Base-by-base conservation (phyloP, 2,329 filamentous ascomycete genomes). In the Orbilia javanica region DNA sequence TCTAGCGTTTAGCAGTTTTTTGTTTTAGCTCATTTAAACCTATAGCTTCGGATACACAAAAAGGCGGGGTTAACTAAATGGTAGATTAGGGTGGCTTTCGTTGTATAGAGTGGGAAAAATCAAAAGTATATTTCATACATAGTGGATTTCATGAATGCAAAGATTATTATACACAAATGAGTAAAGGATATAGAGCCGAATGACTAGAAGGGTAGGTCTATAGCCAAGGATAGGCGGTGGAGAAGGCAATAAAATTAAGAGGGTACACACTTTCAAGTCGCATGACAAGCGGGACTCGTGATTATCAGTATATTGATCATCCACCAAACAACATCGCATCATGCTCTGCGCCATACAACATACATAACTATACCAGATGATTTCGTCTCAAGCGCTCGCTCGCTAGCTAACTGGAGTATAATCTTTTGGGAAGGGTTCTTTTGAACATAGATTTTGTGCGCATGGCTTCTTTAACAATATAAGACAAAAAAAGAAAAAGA, bases 231-330 rank as follows among this genome's bases (percentile, higher is more conserved):
- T n/a, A n/a, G n/a, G 53, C 25, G 34, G 53, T 39, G 53, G 34
- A n/a, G 31, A 36, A 2, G n/a, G n/a, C n/a, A n/a, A n/a, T n/a
- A n/a, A n/a, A n/a, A n/a, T 57, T 57, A 34, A 31, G 31, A 48
- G n/a, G n/a, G 48, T 57, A 57, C 48, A 57, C n/a, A 60, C 20
- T 27, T n/a, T 52, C 22, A 22, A 67, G 50, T 55, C 69, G 60
- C 60, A 65, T 73, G 69, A 73, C 69, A 60, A 44, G 63, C 67
- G 63, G 62, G 44, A 74, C 70, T 68, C 70, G 70, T 74, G 70
- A 74, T 67, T 48, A 66, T 72, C 60, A 53, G 4, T 5, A 68
- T 44, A 34, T 6, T 15, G 39, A 13, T 44, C 34, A 66, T 22
- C 10, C 22, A 53, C n/a, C n/a, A 2, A 53, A 36, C 52, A 48